Evolutionary conservation across 257 asterid genomes (phyloP).

Genomic region (Solanum etuberosum): DNA sequence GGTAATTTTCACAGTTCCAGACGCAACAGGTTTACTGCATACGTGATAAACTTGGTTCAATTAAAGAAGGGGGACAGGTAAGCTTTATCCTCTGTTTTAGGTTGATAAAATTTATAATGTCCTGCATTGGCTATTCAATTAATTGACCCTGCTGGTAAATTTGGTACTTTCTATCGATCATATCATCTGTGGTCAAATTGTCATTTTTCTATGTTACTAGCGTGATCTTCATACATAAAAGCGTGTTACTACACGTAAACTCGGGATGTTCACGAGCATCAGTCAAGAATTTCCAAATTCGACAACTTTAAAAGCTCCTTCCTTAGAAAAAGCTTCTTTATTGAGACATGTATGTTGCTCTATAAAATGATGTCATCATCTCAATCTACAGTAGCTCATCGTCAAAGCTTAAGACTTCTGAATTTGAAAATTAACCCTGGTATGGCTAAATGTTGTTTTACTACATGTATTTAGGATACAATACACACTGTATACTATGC

Average conservation of each 20-base stretch:
- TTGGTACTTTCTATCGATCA: background rate
- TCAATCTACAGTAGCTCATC: background rate
- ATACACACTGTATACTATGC: slow-evolving; percentile 84
- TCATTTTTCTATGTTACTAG: background rate
- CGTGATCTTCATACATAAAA: background rate
- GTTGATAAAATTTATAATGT: background rate
- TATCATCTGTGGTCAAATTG: background rate
- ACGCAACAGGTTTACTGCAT: slow-evolving; percentile 88
- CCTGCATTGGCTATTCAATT: background rate
- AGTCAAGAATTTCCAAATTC: background rate
- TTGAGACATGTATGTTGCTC: background rate
- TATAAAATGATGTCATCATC: background rate
- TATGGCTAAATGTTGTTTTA: background rate
- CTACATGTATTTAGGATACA: slow-evolving; percentile 48
- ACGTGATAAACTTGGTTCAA: slow-evolving; percentile 66
- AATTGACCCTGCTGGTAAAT: background rate
- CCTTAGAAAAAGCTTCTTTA: background rate
- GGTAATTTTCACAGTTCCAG: slow-evolving; percentile 57
- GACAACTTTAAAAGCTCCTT: background rate
- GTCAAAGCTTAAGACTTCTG: background rate
- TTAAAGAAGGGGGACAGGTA: slow-evolving; percentile 95
- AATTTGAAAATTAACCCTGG: background rate
- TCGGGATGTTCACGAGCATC: background rate
- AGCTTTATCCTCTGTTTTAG: background rate
- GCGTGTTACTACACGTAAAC: background rate